Conservation (phyloP, 83 land plant species). For the Larix sibirica region DNA sequence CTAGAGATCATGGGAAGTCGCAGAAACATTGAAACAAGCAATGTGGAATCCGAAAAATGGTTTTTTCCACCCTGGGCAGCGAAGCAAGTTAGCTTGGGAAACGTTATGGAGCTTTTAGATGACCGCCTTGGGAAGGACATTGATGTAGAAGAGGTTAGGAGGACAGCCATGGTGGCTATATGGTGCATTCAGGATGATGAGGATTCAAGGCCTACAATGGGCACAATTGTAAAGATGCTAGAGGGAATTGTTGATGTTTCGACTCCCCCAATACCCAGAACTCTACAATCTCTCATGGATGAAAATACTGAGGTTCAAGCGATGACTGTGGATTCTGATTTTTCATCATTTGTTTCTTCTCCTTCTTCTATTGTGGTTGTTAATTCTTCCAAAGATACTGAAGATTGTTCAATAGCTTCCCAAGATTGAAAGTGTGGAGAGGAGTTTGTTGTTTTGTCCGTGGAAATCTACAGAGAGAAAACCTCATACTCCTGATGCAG, state of each 20-base stretch:
- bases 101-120: constrained; percentile 42
- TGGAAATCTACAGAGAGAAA: neutral
- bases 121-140: constrained; percentile 28
- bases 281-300: constrained; percentile 15
- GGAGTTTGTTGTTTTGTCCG: constrained; percentile 13
- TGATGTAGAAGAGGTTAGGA: constrained; percentile 37
- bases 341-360: neutral
- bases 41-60: constrained; percentile 29
- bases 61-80: constrained; percentile 76
- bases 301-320: neutral
- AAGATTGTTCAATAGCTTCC: neutral
- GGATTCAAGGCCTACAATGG: constrained; percentile 57
- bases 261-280: constrained; percentile 16
- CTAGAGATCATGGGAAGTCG: constrained; percentile 62
- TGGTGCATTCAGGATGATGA: constrained; percentile 81
- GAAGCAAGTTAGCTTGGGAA: constrained; percentile 44
- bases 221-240: constrained; percentile 69
- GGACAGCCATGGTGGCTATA: constrained; percentile 46
- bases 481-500: constrained; percentile 4
- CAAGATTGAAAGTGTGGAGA: constrained; percentile 1
- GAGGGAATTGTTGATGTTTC: constrained; percentile 45
- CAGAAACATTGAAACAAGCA: constrained; percentile 41
- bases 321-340: constrained; percentile 8
- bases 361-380: constrained; percentile 9
- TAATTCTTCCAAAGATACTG: constrained; percentile 5